These are phyloP conservation scores for Thielaviopsis populi DNA, from an alignment of 2,329 filamentous ascomycete species.

Conservation along the genomic window DNA sequence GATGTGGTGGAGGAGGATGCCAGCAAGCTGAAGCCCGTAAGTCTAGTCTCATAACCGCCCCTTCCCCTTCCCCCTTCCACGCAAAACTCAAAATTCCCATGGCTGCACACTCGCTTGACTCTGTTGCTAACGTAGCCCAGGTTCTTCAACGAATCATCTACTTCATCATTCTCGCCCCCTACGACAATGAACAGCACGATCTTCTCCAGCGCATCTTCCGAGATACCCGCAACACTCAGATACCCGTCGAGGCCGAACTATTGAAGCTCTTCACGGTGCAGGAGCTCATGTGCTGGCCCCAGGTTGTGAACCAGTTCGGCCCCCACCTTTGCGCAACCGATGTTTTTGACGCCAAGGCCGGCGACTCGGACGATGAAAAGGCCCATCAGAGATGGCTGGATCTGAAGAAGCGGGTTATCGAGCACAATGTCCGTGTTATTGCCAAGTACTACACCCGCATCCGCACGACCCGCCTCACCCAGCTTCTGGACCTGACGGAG, in stretches of 20 bases:
- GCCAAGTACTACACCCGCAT: slow-evolving; percentile 99
- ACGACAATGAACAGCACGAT: slow-evolving; percentile 97
- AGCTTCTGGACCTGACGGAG: slow-evolving; percentile 80
- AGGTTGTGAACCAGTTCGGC: slow-evolving; percentile 77
- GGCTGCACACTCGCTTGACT: background rate
- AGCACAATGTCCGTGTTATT: slow-evolving; percentile 95
- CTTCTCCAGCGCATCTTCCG: slow-evolving; percentile 83
- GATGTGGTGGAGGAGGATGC: slow-evolving; percentile 87
- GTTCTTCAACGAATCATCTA: slow-evolving; percentile 90
- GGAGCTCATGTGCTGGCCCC: slow-evolving; percentile 96
- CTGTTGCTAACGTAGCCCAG: slow-evolving; percentile 30
- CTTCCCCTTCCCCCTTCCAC: background rate
- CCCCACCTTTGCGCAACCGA: slow-evolving; percentile 78
- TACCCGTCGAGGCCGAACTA: slow-evolving; percentile 68
- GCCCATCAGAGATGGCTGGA: slow-evolving; percentile 81
- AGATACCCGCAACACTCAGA: slow-evolving; percentile 65
- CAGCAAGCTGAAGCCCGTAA: slow-evolving; percentile 68
- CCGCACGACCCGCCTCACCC: slow-evolving; percentile 75
- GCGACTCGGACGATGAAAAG: slow-evolving; percentile 59
- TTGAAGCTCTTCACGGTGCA: slow-evolving; percentile 89
- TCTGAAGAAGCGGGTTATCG: slow-evolving; percentile 92
- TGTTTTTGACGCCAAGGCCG: slow-evolving; percentile 59
- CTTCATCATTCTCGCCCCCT: slow-evolving; percentile 88
- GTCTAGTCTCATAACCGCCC: slow-evolving; percentile 23
- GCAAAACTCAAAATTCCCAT: too few species aligned